Conservation (phyloP, 768 basidiomycete genomes). For the Rubroboletus satanas region DNA sequence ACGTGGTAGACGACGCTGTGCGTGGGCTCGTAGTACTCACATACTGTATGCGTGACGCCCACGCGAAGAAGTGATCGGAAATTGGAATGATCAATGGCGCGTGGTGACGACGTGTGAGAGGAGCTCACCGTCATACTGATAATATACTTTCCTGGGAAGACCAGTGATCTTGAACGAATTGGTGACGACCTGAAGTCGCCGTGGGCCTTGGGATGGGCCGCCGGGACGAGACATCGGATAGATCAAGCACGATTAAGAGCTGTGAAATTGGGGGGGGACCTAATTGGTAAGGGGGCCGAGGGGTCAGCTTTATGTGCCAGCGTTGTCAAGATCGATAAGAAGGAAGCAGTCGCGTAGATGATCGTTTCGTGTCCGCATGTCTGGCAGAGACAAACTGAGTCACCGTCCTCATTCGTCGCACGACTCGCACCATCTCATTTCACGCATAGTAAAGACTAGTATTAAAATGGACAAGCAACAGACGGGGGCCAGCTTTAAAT, state of each 20-base stretch:
- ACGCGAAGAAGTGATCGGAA: constrained; percentile 6
- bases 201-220: constrained; percentile 12
- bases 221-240: constrained; percentile 20
- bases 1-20: not conserved
- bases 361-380: not conserved
- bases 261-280: not conserved
- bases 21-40: constrained; percentile 17
- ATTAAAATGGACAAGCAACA: constrained; percentile 25
- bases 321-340: constrained; percentile 25
- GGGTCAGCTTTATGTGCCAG: constrained; percentile 5
- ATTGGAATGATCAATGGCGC: constrained; percentile 5
- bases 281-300: not conserved
- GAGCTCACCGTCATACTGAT: constrained; percentile 33
- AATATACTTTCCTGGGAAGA: constrained; percentile 25
- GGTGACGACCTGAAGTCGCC: constrained; percentile 27
- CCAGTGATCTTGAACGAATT: constrained; percentile 32
- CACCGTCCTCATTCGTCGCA: too few species aligned
- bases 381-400: not conserved
- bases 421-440: not conserved
- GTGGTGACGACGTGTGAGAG: not conserved
- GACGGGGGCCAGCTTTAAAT: constrained; percentile 23
- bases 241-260: constrained; percentile 4
- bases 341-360: not conserved
- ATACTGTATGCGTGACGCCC: constrained; percentile 16
- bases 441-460: constrained; percentile 9